phyloP scores from a whole-genome alignment of 2,329 filamentous ascomycete genomes.

The Colletotrichum salicis region DNA sequence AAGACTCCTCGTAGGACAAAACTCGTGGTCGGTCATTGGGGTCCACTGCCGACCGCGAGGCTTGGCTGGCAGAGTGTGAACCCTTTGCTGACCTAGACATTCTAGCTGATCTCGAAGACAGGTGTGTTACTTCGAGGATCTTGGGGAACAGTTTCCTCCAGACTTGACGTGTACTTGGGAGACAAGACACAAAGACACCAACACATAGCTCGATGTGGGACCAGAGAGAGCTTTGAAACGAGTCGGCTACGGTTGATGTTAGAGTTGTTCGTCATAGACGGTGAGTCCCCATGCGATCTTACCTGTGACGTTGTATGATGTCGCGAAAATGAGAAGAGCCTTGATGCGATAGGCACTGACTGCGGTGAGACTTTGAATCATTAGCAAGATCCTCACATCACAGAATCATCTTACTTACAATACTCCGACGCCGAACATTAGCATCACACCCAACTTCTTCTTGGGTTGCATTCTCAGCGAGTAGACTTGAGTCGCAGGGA shows the following conservation, averaged over 20 bases:
- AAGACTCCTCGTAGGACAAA: constrained; percentile 12
- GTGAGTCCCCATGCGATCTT: not conserved
- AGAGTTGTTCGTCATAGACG: not conserved
- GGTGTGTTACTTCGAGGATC: constrained; percentile 6
- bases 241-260: not conserved
- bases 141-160: constrained; percentile 22
- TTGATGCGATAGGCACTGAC: constrained; percentile 29
- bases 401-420: constrained; percentile 20
- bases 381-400: not conserved
- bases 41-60: not conserved
- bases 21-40: not conserved
- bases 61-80: constrained; percentile 5
- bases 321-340: constrained; percentile 1
- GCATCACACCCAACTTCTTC: constrained; percentile 48
- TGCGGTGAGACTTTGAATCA: constrained; percentile 2
- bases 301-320: constrained; percentile 29
- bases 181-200: constrained; percentile 24
- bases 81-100: not conserved
- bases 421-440: constrained; percentile 50
- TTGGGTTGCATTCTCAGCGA: constrained; percentile 45
- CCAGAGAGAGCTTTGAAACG: constrained; percentile 16
- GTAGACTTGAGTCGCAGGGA: constrained; percentile 52
- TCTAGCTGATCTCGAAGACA: constrained; percentile 4
- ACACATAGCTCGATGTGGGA: constrained; percentile 23
- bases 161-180: constrained; percentile 23